Base-by-base conservation (phyloP, 2,329 filamentous ascomycete species). In the Sporothrix protearum region DNA sequence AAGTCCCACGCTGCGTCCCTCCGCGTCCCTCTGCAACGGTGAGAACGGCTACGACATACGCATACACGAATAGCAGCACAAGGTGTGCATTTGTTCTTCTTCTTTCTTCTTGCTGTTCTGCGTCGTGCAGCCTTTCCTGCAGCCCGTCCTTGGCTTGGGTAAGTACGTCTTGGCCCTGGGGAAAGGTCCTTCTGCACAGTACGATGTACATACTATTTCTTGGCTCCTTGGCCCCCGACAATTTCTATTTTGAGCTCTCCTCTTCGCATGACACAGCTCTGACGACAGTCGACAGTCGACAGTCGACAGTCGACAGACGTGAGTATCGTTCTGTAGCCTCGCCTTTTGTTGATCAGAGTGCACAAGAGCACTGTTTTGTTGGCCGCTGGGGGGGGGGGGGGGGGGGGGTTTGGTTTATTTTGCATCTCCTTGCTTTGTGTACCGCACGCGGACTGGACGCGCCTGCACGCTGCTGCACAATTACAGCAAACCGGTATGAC, bases 241-340 rank as follows among this genome's bases (percentile, higher is more conserved):
- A 19, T 39, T 39, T 61, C 57, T 61, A 61, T 61, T 61, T 61
- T 61, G 19, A 42, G 57, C 57, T 61, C 57, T 14, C 30, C 16
- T 16, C 6, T 3, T 8, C 22, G 28, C 49, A 53, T 16, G 49
- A 36, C 8, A 28, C 30, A 9, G 55, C n/a, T n/a, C n/a, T 36
- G 55, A n/a, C 25, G 30, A 33, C 30, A 59, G 28, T 30, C 19
- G 30, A 36, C 51, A 59, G 19, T n/a, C 42, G 6, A 47, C 14
- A 4, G 14, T 19, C 14, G 42, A 16, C 14, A 59, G 19, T n/a
- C 42, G 6, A 47, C 14, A 4, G 14, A 2, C 14, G 42, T 19
- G 42, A 14, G 5, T 47, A 14, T 47, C 9, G 14, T 14, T 47
- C 19, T 47, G 42, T 19, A 47, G 42, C 6, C 14, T 47, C 14